Conservation (phyloP, 305 asterid genomes). For the Fraxinus angustifolia region DNA sequence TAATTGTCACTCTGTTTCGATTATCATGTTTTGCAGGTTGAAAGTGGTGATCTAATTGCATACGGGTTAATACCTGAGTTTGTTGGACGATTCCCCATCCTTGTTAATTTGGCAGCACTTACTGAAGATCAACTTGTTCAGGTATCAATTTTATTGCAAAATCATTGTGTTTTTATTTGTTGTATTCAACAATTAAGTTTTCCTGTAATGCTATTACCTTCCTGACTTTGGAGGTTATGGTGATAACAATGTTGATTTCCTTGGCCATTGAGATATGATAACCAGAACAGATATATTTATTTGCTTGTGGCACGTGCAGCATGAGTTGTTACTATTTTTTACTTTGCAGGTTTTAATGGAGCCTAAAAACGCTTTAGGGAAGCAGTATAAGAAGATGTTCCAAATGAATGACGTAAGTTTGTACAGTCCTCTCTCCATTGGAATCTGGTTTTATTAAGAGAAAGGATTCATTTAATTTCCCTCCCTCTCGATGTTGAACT, state of each 20-base stretch:
- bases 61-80: conserved; percentile 95
- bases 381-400: conserved; percentile 92
- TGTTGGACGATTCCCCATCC: conserved; percentile 91
- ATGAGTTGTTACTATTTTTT: neutral
- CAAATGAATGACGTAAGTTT: conserved; percentile 79
- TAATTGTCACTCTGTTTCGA: neutral
- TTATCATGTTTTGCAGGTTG: conserved; percentile 53
- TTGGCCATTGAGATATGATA: neutral
- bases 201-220: neutral
- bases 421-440: conserved; percentile 1
- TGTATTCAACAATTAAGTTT: neutral
- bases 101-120: conserved; percentile 83
- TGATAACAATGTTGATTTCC: neutral
- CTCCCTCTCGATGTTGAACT: neutral
- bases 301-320: neutral
- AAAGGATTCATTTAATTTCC: neutral
- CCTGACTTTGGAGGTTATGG: neutral
- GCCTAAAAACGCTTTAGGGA: conserved; percentile 89
- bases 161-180: neutral
- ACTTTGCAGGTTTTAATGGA: conserved; percentile 74
- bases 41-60: conserved; percentile 90
- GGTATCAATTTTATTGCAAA: conserved; percentile 38
- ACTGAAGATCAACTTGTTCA: conserved; percentile 93
- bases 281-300: neutral
- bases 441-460: neutral